Conservation (phyloP, 2,329 filamentous ascomycete genomes). For the Ophiobolus disseminans region DNA sequence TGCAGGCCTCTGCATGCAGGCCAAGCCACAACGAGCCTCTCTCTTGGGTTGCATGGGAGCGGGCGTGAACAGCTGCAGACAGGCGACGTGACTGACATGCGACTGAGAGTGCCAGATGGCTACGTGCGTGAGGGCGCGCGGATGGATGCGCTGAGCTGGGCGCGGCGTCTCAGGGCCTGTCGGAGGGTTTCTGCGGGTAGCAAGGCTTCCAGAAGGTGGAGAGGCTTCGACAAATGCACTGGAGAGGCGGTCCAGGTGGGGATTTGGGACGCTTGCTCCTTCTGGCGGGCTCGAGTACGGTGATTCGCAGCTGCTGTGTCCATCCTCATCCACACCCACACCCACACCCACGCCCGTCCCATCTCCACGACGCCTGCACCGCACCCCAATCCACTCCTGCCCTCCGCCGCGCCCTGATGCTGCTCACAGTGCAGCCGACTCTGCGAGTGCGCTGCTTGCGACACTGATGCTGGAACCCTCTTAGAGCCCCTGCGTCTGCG, state of each 20-base stretch:
- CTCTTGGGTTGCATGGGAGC: slow-evolving; percentile 13
- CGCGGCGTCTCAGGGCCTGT: not conserved
- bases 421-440: slow-evolving; percentile 33
- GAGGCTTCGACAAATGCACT: slow-evolving; percentile 14
- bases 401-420: slow-evolving; percentile 32
- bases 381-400: slow-evolving; percentile 6
- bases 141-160: not conserved
- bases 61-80: not conserved
- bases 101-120: slow-evolving; percentile 4
- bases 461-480: slow-evolving; percentile 36
- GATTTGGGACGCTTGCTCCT: not conserved
- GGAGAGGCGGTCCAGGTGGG: not conserved
- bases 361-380: not conserved
- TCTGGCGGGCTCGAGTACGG: slow-evolving; percentile 8
- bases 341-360: slow-evolving; percentile 11
- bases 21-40: slow-evolving; percentile 21
- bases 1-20: slow-evolving; percentile 12
- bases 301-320: not conserved
- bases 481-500: slow-evolving; percentile 22
- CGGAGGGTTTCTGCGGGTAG: slow-evolving; percentile 11
- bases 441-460: slow-evolving; percentile 43
- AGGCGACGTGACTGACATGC: slow-evolving; percentile 1
- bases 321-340: slow-evolving; percentile 14
- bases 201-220: slow-evolving; percentile 25
- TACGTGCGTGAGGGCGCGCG: not conserved